Evolutionary conservation across 176 grass and related monocot species (phyloP).

Genomic region (Oryza meyeriana): DNA sequence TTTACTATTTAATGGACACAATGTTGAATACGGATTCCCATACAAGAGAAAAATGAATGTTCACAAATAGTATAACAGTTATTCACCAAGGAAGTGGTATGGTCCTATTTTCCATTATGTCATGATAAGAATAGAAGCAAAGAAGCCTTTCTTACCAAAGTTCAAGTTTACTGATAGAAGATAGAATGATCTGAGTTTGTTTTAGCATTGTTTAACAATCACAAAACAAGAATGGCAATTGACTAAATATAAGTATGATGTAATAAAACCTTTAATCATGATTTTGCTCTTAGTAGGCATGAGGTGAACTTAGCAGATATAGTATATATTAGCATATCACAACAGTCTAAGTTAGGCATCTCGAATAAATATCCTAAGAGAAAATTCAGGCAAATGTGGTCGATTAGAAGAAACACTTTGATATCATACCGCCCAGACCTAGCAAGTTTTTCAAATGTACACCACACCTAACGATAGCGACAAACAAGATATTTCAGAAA

Average conservation of each 20-base stretch:
- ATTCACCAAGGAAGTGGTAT: not conserved
- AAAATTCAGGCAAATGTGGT: not conserved
- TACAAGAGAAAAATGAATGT: not conserved
- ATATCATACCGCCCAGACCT: not conserved
- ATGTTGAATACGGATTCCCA: not conserved
- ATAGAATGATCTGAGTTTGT: not conserved
- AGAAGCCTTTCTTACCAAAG: not conserved
- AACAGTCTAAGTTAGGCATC: not conserved
- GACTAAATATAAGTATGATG: not conserved
- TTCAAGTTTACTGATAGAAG: not conserved
- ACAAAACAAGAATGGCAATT: not conserved
- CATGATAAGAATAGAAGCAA: not conserved
- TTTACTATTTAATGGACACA: not conserved
- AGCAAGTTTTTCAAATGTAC: not conserved
- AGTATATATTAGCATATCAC: not conserved
- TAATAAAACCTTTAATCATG: not conserved
- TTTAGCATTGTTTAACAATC: not conserved
- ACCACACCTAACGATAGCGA: not conserved
- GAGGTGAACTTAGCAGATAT: not conserved
- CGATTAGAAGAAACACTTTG: not conserved
- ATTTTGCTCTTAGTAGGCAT: not conserved
- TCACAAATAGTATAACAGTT: not conserved
- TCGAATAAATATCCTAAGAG: not conserved
- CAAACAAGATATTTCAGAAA: not conserved
- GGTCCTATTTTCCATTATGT: not conserved